Base-by-base conservation (phyloP, 2,329 filamentous ascomycete genomes). In the Amauroascus verrucosus region DNA sequence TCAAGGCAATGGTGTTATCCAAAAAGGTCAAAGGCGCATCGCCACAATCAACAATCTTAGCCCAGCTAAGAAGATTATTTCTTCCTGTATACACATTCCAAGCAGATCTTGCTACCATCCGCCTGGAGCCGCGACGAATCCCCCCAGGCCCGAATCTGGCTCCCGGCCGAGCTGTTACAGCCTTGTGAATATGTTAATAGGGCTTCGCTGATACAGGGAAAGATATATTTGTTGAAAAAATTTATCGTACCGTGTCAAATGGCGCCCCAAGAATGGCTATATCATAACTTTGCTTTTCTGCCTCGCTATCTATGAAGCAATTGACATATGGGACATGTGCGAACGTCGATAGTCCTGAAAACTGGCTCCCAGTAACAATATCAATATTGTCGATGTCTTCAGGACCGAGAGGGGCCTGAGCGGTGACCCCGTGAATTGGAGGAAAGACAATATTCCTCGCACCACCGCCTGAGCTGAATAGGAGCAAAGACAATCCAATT, bases 21-120 rank as follows among this genome's bases (percentile, higher is more conserved):
- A 94, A 84, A 0, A 89, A 88, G 0, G 85, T 87, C 60, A 94
- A 77, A 20, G 89, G 88, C 52, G 95, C 88, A 66, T 95, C 90
- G 44, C 89, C 89, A 67, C 90, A 95, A 73, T 95, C 90, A 49
- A 91, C 75, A 56, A 95, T 80, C 40, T 74, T 81, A 0, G 86
- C 85, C 85, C 85, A 91, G 51, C 78, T 84, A 33, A 75, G 74
- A 71, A 93, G 95, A 0, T 88, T 51, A 88, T 95, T 95, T 60
- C 94, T 77, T 37, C 77, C 78, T 1, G 87, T 88, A 20, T 88
- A 82, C 1, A 85, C 80, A 70, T 95, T 95, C 77, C 86, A 89
- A 64, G 85, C 85, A 40, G 87, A 81, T 67, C 86, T 86, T 3
- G 82, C 78, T 9, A 84, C 88, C 70, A 95, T 89, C 16, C 89